These are phyloP conservation scores for Penicillium freii DNA, from an alignment of 2,329 filamentous ascomycete species.

Conservation along the genomic window DNA sequence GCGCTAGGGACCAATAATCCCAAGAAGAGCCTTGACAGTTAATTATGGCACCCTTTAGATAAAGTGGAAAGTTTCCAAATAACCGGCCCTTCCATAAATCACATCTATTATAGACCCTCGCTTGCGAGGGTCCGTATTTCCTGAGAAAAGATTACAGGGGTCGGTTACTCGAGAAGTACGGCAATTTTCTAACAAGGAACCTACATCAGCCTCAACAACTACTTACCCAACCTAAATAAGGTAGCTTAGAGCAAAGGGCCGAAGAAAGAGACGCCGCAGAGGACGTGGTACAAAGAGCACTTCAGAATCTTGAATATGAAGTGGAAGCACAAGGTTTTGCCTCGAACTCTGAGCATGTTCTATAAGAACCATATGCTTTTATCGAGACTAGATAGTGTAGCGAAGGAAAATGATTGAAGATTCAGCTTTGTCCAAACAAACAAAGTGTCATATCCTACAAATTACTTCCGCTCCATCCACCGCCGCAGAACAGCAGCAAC, in stretches of 20 bases:
- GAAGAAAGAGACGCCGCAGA: neutral
- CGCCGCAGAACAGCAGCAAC: conserved; percentile 30
- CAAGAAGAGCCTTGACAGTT: no score
- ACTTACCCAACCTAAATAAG: neutral
- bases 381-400: neutral
- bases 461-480: conserved; percentile 37
- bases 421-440: neutral
- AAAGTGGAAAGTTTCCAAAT: no score
- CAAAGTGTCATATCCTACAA: neutral
- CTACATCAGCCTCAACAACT: neutral
- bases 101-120: no score
- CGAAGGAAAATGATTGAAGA: neutral
- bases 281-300: neutral
- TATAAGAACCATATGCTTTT: neutral
- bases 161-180: no score
- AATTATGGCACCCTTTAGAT: no score
- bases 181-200: no score
- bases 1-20: no score
- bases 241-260: neutral
- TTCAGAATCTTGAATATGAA: neutral
- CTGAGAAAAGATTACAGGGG: no score
- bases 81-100: no score
- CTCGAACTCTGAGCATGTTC: neutral
- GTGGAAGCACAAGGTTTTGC: neutral
- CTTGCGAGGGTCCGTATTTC: no score